A percentile compares a stretch with the other conserved stretches of the same genome.
These are phyloP conservation scores for Elymus sibiricus DNA, from an alignment of 176 grass and related monocot species.

Conservation along the genomic window DNA sequence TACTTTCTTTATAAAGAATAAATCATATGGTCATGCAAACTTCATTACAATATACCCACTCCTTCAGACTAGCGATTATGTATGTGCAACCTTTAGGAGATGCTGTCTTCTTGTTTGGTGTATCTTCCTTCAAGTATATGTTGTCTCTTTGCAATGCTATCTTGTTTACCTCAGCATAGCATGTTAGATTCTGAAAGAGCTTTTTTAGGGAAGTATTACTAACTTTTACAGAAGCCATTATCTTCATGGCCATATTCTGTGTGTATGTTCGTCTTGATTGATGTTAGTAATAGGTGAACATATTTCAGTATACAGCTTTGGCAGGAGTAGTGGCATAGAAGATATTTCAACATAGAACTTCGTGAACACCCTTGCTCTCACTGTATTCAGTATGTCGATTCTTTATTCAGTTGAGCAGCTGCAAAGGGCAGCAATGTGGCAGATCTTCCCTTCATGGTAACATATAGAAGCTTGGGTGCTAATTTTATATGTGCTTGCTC, in stretches of 20 bases:
- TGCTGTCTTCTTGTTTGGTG: neutral
- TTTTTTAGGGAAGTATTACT: neutral
- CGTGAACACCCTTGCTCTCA: neutral
- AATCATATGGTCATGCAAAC: neutral
- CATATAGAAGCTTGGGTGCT: neutral
- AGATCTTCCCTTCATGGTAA: conserved; percentile 2
- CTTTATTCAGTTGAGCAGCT: neutral
- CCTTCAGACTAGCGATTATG: neutral
- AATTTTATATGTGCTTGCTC: neutral
- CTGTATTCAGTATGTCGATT: conserved; percentile 1
- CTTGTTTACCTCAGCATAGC: neutral
- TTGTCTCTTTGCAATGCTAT: neutral
- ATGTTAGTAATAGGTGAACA: neutral
- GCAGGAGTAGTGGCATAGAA: neutral
- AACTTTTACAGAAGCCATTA: neutral
- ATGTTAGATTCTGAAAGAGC: neutral
- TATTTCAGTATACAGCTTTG: neutral
- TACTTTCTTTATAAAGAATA: neutral
- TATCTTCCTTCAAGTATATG: neutral
- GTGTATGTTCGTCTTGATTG: neutral
- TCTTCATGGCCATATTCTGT: neutral
- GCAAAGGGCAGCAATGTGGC: conserved; percentile 4
- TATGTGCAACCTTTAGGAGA: neutral
- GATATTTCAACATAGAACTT: neutral
- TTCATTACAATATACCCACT: neutral